These are phyloP conservation scores for Clitoria ternatea DNA, from an alignment of 306 rosid species.

Conservation along the genomic window DNA sequence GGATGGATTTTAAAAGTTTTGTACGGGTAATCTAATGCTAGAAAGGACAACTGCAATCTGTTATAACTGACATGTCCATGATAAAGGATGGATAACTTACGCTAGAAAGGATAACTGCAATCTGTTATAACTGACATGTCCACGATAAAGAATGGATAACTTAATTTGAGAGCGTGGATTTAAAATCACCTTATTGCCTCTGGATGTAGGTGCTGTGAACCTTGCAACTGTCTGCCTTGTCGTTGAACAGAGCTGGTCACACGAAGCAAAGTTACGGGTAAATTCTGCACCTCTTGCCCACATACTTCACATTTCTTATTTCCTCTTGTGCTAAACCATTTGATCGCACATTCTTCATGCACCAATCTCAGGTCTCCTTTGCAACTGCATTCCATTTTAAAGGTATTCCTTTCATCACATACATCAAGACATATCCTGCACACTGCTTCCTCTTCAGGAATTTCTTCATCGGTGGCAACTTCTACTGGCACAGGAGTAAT, in stretches of 20 bases:
- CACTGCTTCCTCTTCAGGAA: conserved; percentile 97
- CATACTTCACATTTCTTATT: conserved; percentile 89
- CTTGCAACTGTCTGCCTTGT: conserved; percentile 41
- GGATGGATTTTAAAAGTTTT: background rate
- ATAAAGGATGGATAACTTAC: conserved; percentile 13
- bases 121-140: background rate
- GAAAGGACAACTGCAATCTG: background rate
- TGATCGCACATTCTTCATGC: conserved; percentile 79
- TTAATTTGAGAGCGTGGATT: conserved; percentile 7
- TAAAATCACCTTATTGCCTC: conserved; percentile 60
- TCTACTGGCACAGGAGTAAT: conserved; percentile 62
- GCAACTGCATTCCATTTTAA: conserved; percentile 97
- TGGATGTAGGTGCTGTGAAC: conserved; percentile 45
- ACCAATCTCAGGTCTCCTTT: conserved; percentile 88
- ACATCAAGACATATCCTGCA: conserved; percentile 90
- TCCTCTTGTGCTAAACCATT: conserved; percentile 87
- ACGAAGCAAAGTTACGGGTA: conserved; percentile 92
- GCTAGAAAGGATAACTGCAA: background rate
- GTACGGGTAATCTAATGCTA: background rate
- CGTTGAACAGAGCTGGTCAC: conserved; percentile 51
- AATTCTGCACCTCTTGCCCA: conserved; percentile 75
- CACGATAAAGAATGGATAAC: conserved; percentile 4
- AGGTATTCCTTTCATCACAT: conserved; percentile 83
- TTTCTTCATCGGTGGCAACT: conserved; percentile 72
- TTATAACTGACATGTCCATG: background rate